A percentile compares a stretch with the other conserved stretches of the same genome.
These are phyloP conservation scores for Exsudoporus floridanus DNA, from an alignment of 1,284 basidiomycete species.

Conservation along the genomic window DNA sequence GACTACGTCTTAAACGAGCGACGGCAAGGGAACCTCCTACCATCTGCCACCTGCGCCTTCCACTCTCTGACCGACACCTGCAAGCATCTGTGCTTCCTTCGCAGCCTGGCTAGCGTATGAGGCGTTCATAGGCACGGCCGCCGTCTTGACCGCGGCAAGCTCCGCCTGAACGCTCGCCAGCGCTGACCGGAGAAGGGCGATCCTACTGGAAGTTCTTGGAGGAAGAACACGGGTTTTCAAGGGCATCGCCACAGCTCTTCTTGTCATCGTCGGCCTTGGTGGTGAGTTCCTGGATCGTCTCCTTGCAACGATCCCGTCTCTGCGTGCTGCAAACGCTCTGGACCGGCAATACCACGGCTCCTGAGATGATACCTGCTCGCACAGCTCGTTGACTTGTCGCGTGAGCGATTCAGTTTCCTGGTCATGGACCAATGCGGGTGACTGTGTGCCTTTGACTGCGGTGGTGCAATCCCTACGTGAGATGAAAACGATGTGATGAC, in stretches of 20 bases:
- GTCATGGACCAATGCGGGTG: not conserved
- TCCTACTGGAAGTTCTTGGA: not conserved
- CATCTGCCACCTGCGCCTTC: not conserved
- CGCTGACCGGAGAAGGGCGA: not conserved
- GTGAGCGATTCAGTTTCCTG: constrained; percentile 1
- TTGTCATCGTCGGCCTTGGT: not conserved
- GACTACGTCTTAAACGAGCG: not conserved
- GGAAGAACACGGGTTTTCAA: not conserved
- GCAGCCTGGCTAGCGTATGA: not conserved
- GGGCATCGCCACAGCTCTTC: not conserved
- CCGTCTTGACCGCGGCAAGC: constrained; percentile 5
- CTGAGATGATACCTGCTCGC: constrained; percentile 5
- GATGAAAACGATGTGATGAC: constrained; percentile 12
- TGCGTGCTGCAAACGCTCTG: constrained; percentile 7
- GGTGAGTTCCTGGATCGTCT: constrained; percentile 14
- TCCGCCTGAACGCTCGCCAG: not conserved
- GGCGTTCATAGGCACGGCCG: not conserved
- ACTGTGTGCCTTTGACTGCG: constrained; percentile 5
- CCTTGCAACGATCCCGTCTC: constrained; percentile 3
- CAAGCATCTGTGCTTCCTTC: no score
- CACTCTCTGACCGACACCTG: no score
- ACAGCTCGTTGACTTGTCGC: constrained; percentile 1
- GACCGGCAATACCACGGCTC: not conserved
- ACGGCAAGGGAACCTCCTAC: constrained; percentile 1
- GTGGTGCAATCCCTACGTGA: constrained; percentile 11